phyloP scores from a whole-genome alignment of 345 rosid species.

The Syzygium aqueum region DNA sequence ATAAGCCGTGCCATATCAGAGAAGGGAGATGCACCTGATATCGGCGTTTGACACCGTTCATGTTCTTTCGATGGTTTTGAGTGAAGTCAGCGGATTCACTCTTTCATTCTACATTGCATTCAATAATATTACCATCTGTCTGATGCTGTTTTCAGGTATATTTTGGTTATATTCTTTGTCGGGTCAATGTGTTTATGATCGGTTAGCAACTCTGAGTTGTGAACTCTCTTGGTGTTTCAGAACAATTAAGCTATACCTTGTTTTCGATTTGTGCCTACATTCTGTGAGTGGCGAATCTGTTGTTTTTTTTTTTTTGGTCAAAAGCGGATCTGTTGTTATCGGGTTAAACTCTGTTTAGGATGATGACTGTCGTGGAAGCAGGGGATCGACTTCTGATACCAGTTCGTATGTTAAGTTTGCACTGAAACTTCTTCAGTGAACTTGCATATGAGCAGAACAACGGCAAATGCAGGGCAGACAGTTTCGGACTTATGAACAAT shows the following conservation, averaged over 20 bases:
- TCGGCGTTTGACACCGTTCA: not conserved
- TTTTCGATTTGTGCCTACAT: not conserved
- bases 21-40: constrained; percentile 7
- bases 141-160: not conserved
- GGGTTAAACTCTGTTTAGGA: not conserved
- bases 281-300: not conserved
- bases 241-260: not conserved
- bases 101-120: constrained; percentile 12
- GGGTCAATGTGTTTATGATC: not conserved
- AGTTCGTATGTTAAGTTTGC: not conserved
- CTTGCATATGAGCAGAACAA: not conserved
- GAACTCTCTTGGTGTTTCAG: not conserved
- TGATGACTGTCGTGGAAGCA: not conserved
- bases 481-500: not conserved
- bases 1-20: constrained; percentile 63
- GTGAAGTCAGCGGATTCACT: constrained; percentile 4
- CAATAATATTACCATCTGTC: constrained; percentile 1
- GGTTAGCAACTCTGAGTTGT: not conserved
- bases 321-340: not conserved
- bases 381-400: not conserved
- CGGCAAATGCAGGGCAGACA: not conserved
- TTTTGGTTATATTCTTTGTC: not conserved
- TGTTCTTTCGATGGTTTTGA: constrained; percentile 1
- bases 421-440: not conserved
- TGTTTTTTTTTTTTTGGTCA: too few species aligned